Percentiles rank a stretch among this genome's conserved stretches.
These are phyloP conservation scores for Tuber brumale DNA, from an alignment of 495 filamentous ascomycete species.

Conservation along the genomic window DNA sequence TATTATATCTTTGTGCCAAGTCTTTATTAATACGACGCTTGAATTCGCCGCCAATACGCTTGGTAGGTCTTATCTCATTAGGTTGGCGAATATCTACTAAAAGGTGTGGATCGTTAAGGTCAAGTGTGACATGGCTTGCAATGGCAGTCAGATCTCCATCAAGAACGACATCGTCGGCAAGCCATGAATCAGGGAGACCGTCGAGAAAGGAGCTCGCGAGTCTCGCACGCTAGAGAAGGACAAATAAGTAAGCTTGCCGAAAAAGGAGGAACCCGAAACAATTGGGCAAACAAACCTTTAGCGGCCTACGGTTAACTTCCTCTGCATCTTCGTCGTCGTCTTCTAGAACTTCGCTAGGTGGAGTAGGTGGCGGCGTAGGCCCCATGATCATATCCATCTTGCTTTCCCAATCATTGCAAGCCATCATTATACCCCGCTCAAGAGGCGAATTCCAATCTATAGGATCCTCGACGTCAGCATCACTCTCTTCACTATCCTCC, in stretches of 20 bases:
- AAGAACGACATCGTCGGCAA: constrained; percentile 46
- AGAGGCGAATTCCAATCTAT: constrained; percentile 40
- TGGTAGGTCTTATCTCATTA: constrained; percentile 41
- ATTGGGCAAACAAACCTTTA: constrained; percentile 30
- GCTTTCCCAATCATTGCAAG: constrained; percentile 77
- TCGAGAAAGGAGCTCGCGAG: constrained; percentile 47
- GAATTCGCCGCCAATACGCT: constrained; percentile 45
- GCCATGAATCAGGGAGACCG: constrained; percentile 49
- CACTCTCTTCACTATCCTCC: constrained; percentile 45
- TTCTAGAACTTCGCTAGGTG: constrained; percentile 33
- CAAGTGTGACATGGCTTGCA: constrained; percentile 72
- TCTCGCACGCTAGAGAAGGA: constrained; percentile 20
- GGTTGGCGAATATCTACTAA: constrained; percentile 59
- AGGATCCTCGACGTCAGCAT: constrained; percentile 53
- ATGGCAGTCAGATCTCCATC: constrained; percentile 56
- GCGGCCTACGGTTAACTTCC: constrained; percentile 28
- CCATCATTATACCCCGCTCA: constrained; percentile 65
- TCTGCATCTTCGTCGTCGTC: constrained; percentile 43
- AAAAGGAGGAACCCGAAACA: not conserved
- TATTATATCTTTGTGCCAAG: constrained; percentile 78
- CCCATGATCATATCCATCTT: constrained; percentile 46
- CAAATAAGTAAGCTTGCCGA: not conserved
- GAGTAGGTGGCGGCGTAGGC: constrained; percentile 20
- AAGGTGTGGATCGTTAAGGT: constrained; percentile 82
- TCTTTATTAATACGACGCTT: constrained; percentile 56